Evolutionary conservation across 306 rosid genomes (phyloP).

Genomic region (Prunus padus): DNA sequence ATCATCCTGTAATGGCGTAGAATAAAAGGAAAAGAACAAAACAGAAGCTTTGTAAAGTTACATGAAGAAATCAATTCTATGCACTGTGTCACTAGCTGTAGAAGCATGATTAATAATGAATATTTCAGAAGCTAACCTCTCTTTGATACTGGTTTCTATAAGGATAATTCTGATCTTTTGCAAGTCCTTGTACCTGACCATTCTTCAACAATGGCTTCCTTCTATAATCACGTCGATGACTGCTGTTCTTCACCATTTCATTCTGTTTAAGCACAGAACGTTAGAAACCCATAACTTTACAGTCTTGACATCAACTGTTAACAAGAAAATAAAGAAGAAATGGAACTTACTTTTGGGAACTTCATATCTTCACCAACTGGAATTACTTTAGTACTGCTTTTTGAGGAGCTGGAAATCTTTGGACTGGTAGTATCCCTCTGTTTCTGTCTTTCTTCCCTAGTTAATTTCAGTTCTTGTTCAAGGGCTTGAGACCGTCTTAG

Average conservation of each 20-base stretch:
- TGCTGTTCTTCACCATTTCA: slow-evolving; percentile 49
- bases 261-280: slow-evolving; percentile 41
- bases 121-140: slow-evolving; percentile 50
- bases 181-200: slow-evolving; percentile 45
- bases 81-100: neutral
- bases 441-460: slow-evolving; percentile 32
- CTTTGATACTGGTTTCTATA: slow-evolving; percentile 41
- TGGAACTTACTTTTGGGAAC: slow-evolving; percentile 50
- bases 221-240: slow-evolving; percentile 46
- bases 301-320: slow-evolving; percentile 22
- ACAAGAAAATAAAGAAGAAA: slow-evolving; percentile 27
- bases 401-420: slow-evolving; percentile 30
- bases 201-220: slow-evolving; percentile 48
- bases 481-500: slow-evolving; percentile 30
- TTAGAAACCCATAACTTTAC: slow-evolving; percentile 19
- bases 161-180: slow-evolving; percentile 47
- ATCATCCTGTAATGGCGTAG: slow-evolving; percentile 47
- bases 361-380: slow-evolving; percentile 56
- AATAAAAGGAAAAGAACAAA: slow-evolving; percentile 16
- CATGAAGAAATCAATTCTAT: neutral
- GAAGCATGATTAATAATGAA: slow-evolving; percentile 19
- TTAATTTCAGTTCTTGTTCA: slow-evolving; percentile 36
- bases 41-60: slow-evolving; percentile 25
- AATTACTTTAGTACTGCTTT: slow-evolving; percentile 31
- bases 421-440: slow-evolving; percentile 33